A percentile compares a stretch with the other conserved stretches of the same genome.
Evolutionary conservation across 1,284 basidiomycete species (phyloP).

Genomic region (Phellinidium pouzarii): DNA sequence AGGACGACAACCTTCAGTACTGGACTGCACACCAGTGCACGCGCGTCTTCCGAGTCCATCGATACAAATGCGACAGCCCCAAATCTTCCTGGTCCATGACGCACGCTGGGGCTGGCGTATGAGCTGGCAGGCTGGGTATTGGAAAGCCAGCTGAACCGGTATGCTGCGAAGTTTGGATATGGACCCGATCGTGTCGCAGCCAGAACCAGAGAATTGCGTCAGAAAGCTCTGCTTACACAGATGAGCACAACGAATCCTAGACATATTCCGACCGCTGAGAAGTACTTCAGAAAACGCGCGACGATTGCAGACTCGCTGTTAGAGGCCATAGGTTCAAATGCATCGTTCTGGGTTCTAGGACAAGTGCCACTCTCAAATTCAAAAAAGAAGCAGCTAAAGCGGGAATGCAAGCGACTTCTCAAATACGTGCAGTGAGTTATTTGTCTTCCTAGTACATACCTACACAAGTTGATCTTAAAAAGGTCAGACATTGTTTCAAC

Average conservation of each 20-base stretch:
- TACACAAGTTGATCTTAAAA: neutral
- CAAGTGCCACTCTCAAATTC: neutral
- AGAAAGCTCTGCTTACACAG: neutral
- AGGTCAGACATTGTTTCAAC: conserved; percentile 3
- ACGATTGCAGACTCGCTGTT: neutral
- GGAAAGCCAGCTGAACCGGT: neutral
- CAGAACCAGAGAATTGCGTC: neutral
- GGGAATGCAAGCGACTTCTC: neutral
- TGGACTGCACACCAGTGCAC: neutral
- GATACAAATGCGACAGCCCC: neutral
- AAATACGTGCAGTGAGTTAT: neutral
- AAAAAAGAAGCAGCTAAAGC: neutral
- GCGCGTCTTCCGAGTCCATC: neutral
- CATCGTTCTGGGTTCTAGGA: neutral
- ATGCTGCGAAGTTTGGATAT: neutral
- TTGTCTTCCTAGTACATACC: neutral
- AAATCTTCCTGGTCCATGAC: neutral
- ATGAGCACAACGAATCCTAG: neutral
- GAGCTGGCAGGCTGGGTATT: neutral
- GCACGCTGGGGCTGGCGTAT: conserved; percentile 1
- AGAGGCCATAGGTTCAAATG: neutral
- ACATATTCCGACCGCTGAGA: neutral
- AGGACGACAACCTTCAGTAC: neutral
- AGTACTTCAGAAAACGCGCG: neutral
- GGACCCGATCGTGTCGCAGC: neutral